Evolutionary conservation across 164 flowering plant species (phyloP), one percentile per base, ranked within the genome.

Genomic region (Liquidambar formosana): DNA sequence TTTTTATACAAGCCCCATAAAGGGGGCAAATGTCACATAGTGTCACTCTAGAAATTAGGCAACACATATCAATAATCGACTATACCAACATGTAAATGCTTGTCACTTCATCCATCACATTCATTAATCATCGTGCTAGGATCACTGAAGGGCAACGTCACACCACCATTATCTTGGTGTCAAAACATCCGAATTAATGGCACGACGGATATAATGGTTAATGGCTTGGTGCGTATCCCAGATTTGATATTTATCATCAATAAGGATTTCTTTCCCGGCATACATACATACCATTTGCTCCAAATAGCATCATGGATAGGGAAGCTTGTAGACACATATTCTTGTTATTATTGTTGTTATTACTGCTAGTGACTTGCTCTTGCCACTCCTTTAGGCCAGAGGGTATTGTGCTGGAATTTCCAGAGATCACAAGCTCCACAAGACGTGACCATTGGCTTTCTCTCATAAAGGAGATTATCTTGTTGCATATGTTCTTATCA

Each of bases 401-500:
- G 57, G 75, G 79, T 28, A 52, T 93, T 12, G 78, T 96, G 12
- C 71, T 96, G 52, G 99, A 93, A 79, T 96, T 96, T 70, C 99
- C 98, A 3, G 99, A 96, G 86, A 65, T 91, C 65, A 89, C 95
- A 62, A 88, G 99, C 73, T 93, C 98, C 8, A 93, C 93, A 1
- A 88, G 99, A 74, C 91, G 99, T 0, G 98, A 93, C 66, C 95
- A 83, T 63, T 93, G 98, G 99, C 87, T 90, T 54, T 81, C 89
- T 9, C 83, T 96, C 2, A 77, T 75, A 10, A 87, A 80, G 80
- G 99, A 96, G 71, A 72, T 96, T 19, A 84, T 89, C 62, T 68
- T 90, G 5, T 23, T 93, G 76, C 98, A 91, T 71, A 73, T 57
- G 46, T 91, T 93, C 68, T 69, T 91, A 38, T 74, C 72, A 2